These are phyloP conservation scores for Cinnamomum micranthum DNA, from an alignment of 164 flowering plant species.

Conservation along the genomic window DNA sequence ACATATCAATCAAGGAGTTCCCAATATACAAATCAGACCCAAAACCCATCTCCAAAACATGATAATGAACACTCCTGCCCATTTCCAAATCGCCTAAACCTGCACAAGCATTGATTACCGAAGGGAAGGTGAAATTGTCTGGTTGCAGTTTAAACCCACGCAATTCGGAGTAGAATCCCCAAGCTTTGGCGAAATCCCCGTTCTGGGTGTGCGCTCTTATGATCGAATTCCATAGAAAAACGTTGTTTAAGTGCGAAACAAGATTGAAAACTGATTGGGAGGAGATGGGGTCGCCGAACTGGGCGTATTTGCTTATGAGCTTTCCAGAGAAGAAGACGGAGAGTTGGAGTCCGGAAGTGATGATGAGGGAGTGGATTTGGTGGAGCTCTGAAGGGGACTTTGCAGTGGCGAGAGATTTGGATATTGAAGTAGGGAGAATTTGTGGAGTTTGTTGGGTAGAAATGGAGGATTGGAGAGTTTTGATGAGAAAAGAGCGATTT, in stretches of 20 bases:
- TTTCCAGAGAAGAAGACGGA: constrained; percentile 40
- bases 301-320: constrained; percentile 45
- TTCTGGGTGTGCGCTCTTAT: constrained; percentile 49
- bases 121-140: constrained; percentile 47
- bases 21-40: constrained; percentile 44
- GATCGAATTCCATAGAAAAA: constrained; percentile 49
- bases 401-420: constrained; percentile 25
- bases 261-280: constrained; percentile 32
- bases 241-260: constrained; percentile 23
- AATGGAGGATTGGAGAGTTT: constrained; percentile 2
- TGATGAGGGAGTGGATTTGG: constrained; percentile 32
- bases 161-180: constrained; percentile 33
- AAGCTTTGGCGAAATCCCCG: constrained; percentile 31
- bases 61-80: constrained; percentile 34
- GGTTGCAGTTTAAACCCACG: constrained; percentile 22
- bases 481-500: background rate
- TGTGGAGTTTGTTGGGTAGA: constrained; percentile 8
- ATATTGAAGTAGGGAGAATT: constrained; percentile 18
- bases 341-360: constrained; percentile 33
- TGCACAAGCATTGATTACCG: constrained; percentile 48
- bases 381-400: constrained; percentile 17
- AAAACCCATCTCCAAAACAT: constrained; percentile 38
- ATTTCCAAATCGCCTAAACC: constrained; percentile 27
- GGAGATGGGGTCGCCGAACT: constrained; percentile 28
- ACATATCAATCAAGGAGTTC: constrained; percentile 51